Percentiles rank a stretch among this genome's conserved stretches.
Conservation (phyloP, 2,329 filamentous ascomycete genomes). For the Aspergillus phoenicis region DNA sequence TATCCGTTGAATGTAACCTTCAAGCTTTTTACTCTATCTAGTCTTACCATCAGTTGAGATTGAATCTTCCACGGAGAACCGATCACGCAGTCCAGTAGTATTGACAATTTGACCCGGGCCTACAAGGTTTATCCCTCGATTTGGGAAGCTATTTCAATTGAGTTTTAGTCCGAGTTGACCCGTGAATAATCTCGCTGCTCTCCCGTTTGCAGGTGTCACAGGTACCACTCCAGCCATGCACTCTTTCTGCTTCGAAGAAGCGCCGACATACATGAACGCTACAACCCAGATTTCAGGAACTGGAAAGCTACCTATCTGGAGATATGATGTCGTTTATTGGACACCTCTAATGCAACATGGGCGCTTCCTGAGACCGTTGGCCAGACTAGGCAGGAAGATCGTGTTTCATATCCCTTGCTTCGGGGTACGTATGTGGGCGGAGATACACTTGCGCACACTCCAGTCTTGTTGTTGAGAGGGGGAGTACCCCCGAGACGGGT, state of each 20-base stretch:
- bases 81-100: background rate
- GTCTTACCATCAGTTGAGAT: background rate
- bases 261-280: background rate
- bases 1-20: background rate
- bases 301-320: background rate
- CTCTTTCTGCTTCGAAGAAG: background rate
- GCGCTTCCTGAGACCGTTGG: slow-evolving; percentile 17
- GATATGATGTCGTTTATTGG: slow-evolving; percentile 1
- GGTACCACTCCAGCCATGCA: background rate
- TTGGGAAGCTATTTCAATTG: background rate
- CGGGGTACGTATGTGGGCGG: slow-evolving; percentile 11
- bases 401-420: slow-evolving; percentile 27
- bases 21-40: background rate
- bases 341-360: slow-evolving; percentile 11
- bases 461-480: slow-evolving; percentile 4
- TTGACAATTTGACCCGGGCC: background rate
- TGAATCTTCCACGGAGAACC: background rate
- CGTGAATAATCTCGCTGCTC: too few species aligned
- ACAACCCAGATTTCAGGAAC: background rate
- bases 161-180: background rate
- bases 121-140: background rate
- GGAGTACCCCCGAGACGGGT: too few species aligned
- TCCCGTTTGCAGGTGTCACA: background rate
- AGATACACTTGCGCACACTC: slow-evolving; percentile 3
- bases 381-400: slow-evolving; percentile 15